Evolutionary conservation across 345 rosid genomes (phyloP), one percentile per base, ranked within the genome.

Genomic region (Arabis alpina): DNA sequence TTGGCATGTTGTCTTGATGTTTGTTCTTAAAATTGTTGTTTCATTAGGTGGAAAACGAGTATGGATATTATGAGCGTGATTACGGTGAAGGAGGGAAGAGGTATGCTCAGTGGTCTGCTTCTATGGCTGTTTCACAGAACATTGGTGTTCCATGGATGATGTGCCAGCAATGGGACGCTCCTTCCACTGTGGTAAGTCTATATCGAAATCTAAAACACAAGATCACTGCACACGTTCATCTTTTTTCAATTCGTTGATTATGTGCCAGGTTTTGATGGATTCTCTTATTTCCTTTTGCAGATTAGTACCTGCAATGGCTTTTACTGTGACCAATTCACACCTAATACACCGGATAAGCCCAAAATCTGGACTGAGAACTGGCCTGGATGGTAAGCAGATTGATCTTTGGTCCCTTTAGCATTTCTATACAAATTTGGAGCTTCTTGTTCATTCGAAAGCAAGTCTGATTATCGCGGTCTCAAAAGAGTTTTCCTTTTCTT

Each of bases 341-440:
- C 97, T 41, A 88, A 83, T 73, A 77, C 81, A 61, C 89, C 93
- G 0, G 84, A 83, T 81, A 89, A 86, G 79, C 99, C 99, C n/a
- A 94, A 89, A 72, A 83, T 94, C 15, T 94, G 99, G 97, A 94
- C 99, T 44, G 97, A 94, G 83, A 89, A 94, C 72, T 94, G 99
- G 99, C 96, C 99, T 80, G 96, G 97, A 86, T 94, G 97, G 99
- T 94, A 88, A 82, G 56, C 5, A 51, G 77, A n/a, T 16, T 44
- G 43, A 28, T 69, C n/a, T 43, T 32, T 62, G 12, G 41, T 34
- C 32, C 39, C 2, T 0, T 56, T 62, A 52, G 7, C 77, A 82
- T 89, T 94, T 90, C 84, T 66, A 81, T 86, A 64, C 16, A 72
- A 83, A 64, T 79, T 87, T 75, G 84, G 23, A 57, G 49, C 56